Conservation (phyloP, 306 rosid species). For the Hippophae gyantsensis region DNA sequence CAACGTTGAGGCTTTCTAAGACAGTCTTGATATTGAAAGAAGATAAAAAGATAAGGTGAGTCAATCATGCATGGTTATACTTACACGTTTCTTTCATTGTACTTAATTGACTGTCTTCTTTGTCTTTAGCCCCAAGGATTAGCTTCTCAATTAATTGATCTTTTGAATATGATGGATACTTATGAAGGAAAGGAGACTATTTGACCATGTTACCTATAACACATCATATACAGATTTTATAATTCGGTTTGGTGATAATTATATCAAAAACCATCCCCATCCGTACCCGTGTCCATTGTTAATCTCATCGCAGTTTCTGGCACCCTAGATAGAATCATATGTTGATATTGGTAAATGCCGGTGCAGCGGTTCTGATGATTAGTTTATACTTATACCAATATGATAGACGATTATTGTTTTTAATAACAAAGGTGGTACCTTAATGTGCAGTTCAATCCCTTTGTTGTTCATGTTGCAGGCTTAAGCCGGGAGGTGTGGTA, state of each 20-base stretch:
- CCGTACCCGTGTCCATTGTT: no score
- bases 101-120: slow-evolving; percentile 7
- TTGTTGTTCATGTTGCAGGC: slow-evolving; percentile 44
- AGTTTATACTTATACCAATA: no score
- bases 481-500: no score
- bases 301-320: slow-evolving; percentile 56
- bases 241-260: no score
- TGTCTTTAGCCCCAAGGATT: slow-evolving; percentile 75
- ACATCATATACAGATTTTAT: no score
- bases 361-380: slow-evolving; percentile 25
- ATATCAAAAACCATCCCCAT: no score
- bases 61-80: background rate
- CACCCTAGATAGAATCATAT: slow-evolving; percentile 63
- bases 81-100: background rate
- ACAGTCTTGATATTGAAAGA: slow-evolving; percentile 61
- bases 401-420: no score
- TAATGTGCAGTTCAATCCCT: slow-evolving; percentile 51
- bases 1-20: slow-evolving; percentile 56
- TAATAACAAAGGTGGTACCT: no score
- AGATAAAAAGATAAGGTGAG: slow-evolving; percentile 62
- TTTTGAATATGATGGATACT: slow-evolving; percentile 99
- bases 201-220: no score
- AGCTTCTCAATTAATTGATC: slow-evolving; percentile 81
- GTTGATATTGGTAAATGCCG: slow-evolving; percentile 78
- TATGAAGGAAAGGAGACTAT: slow-evolving; percentile 38